Base-by-base conservation (phyloP, 2,329 filamentous ascomycete genomes). In the Zasmidium citrigriseum region DNA sequence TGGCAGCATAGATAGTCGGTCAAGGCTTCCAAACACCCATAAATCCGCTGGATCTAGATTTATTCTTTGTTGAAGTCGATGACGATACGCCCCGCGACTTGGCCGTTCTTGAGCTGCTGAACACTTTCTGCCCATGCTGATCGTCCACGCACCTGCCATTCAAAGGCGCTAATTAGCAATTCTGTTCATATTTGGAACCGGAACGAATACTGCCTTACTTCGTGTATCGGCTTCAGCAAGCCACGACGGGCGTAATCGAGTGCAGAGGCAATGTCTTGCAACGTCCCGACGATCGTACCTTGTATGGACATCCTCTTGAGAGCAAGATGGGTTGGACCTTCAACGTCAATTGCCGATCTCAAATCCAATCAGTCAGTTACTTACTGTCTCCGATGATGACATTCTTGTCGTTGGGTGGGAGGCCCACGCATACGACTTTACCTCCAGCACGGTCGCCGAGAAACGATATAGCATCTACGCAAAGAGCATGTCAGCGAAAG, bases 1-100 rank as follows among this genome's bases (percentile, higher is more conserved):
- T 41, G 34, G 4, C 34, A 4, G 4, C 34, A n/a, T 41, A 41
- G 14, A n/a, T n/a, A n/a, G n/a, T n/a, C n/a, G n/a, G n/a, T n/a
- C n/a, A n/a, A n/a, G n/a, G n/a, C n/a, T n/a, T n/a, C n/a, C n/a
- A n/a, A n/a, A n/a, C n/a, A n/a, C n/a, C n/a, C n/a, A n/a, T n/a
- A n/a, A n/a, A n/a, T n/a, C n/a, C n/a, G n/a, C n/a, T n/a, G n/a
- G n/a, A n/a, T n/a, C n/a, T 41, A 4, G 5, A 16, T 54, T 27
- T 55, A 61, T 46, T 55, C 56, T 23, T 57, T 59, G n/a, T 58
- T 56, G 24, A 59, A 84, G 63, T 83, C 78, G 22, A 84, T 74
- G 12, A 84, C 81, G 41, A 81, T 77, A 20, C 81, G 69, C 1
- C 82, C 82, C 2, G 80, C 78, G 49, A 84, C 76, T 63, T 84